A percentile compares a stretch with the other conserved stretches of the same genome.
Evolutionary conservation across 129 eudicot genomes (phyloP).

Genomic region (Helianthus tuberosus): DNA sequence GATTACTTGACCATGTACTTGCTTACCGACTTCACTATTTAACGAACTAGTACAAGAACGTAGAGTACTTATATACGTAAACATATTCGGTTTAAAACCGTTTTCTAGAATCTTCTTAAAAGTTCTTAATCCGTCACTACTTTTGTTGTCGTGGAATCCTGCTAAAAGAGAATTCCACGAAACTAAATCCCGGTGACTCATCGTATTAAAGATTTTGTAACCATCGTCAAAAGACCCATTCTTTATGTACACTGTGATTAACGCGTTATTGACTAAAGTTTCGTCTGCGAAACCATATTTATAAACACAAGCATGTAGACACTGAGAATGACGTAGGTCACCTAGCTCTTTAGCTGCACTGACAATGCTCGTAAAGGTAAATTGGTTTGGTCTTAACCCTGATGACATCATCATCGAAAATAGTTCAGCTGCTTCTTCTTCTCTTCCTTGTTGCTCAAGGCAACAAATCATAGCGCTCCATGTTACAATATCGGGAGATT

Average conservation of each 20-base stretch:
- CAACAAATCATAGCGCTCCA: slow-evolving; percentile 53
- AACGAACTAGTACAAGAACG: slow-evolving; percentile 38
- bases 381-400: slow-evolving; percentile 46
- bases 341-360: slow-evolving; percentile 43
- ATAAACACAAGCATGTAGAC: slow-evolving; percentile 46
- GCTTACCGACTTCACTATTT: slow-evolving; percentile 37
- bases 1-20: slow-evolving; percentile 39
- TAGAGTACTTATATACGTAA: slow-evolving; percentile 40
- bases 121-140: slow-evolving; percentile 35
- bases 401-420: slow-evolving; percentile 35
- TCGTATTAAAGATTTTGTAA: slow-evolving; percentile 31
- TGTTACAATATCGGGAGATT: slow-evolving; percentile 42
- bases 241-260: slow-evolving; percentile 47
- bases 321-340: slow-evolving; percentile 32
- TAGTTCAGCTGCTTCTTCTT: slow-evolving; percentile 39
- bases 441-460: slow-evolving; percentile 44
- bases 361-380: slow-evolving; percentile 44
- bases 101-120: slow-evolving; percentile 37
- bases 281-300: slow-evolving; percentile 43
- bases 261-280: slow-evolving; percentile 42
- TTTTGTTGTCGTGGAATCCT: slow-evolving; percentile 40
- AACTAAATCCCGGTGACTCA: slow-evolving; percentile 42
- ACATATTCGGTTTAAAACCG: slow-evolving; percentile 49
- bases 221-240: slow-evolving; percentile 33
- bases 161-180: slow-evolving; percentile 51